Evolutionary conservation across 495 filamentous ascomycete genomes (phyloP), one percentile per base, ranked within the genome.

Genomic region (Mytilinidion resinicola): DNA sequence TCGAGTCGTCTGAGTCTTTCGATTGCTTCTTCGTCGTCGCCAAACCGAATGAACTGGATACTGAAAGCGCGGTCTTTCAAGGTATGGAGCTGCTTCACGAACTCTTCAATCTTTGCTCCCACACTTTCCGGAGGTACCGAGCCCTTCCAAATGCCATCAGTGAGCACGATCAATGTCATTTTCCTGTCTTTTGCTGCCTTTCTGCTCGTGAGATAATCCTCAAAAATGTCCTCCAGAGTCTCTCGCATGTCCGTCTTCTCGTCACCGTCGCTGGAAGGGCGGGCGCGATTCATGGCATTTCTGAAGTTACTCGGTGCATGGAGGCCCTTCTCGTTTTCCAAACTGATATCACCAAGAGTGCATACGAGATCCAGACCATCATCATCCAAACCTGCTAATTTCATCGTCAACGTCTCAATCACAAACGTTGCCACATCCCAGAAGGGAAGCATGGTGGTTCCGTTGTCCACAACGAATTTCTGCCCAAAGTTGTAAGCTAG

Each of bases 1-100:
- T 74, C 72, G 9, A 75, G 56, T 12, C 59, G 53, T 34, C 61
- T 57, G 20, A 74, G 66, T 33, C 68, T 37, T n/a, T 60, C 47
- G 0, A 36, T 56, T 1, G 66, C 70, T 35, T 63, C 52, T 8
- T 55, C 41, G 46, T 73, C 60, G 37, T 67, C 17, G 10, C 71
- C 71, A 51, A 73, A 73, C 25, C 62, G 61, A 9, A 73, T 60
- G 52, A 73, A 73, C 43, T 70, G 61, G 17, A 72, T 65, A 41
- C 61, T 72, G 9, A 69, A 61, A n/a, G 57, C 62, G 0, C 69
- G 65, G 9, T 69, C 57, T 11, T 41, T 47, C 7, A 38, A 34
- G 17, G 43, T 38, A 39, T 63, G 53, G 7, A 62, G 39, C 35
- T 49, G 21, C n/a, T 20, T 43, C 11, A 35, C 5, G 38, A 60